Base-by-base conservation (phyloP, 2,329 filamentous ascomycete species). In the Fusarium armeniacum region DNA sequence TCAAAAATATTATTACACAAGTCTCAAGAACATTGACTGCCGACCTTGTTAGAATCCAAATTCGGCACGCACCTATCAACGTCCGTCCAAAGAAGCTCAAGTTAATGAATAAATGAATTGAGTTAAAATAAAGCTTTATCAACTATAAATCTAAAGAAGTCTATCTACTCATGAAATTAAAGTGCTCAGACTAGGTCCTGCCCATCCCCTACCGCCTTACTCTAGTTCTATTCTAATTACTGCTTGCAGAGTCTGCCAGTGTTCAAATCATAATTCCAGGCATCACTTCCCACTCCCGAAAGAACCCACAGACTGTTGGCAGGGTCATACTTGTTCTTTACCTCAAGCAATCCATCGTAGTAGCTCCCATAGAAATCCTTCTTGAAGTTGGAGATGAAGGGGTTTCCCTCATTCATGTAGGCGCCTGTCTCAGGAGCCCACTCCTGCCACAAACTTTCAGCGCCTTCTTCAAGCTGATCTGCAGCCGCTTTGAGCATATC, bases 351-450 rank as follows among this genome's bases (percentile, higher is more conserved):
- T 16, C 18, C 16, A 13, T 28, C 11, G 18, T 52, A 36, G n/a
- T 52, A 52, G 13, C 9, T 28, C 6, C 49, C 35, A 30, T 52
- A 52, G 11, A 52, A 52, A 18, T 52, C 35, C 35, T 40, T 52
- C 28, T 47, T 47, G 24, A 52, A 52, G 24, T 52, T 52, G 4
- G 24, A 28, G 35, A 20, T 30, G 18, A 52, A 52, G 8, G 49
- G 24, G 35, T 40, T 30, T 10, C 33, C 49, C 24, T 52, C 24
- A 20, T 52, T 52, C 18, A 52, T 52, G 11, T 52, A 52, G n/a
- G 49, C 10, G 10, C 49, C 49, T 6, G 49, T 38, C 6, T 38
- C 24, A 11, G 49, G 33, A 20, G 49, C 49, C 49, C 24, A 52
- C 35, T 52, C 35, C 9, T 35, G 35, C 35, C 18, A 52, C n/a